Evolutionary conservation across 805 yeast species (phyloP).

Genomic region (Candida insectalens): DNA sequence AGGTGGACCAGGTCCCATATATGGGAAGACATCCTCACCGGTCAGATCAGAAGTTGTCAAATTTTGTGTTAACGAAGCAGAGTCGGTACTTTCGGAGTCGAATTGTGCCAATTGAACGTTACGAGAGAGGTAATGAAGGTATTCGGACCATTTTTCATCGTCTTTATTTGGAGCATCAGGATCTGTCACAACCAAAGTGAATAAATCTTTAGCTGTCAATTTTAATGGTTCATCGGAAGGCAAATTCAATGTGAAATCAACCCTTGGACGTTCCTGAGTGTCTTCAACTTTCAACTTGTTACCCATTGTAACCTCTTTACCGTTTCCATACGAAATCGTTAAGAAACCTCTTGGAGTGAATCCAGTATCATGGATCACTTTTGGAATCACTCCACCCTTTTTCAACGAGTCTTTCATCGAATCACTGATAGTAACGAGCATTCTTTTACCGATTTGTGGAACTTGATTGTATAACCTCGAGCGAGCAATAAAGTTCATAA

Average conservation of each 20-base stretch:
- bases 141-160: slow-evolving; percentile 86
- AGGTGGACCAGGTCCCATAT: slow-evolving; percentile 89
- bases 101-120: slow-evolving; percentile 39
- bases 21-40: slow-evolving; percentile 41
- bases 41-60: slow-evolving; percentile 27
- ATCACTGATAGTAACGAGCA: slow-evolving; percentile 45
- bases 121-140: slow-evolving; percentile 60
- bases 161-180: slow-evolving; percentile 88
- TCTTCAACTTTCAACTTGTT: slow-evolving; percentile 55
- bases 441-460: no score
- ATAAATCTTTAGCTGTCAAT: slow-evolving; percentile 38
- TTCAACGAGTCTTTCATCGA: slow-evolving; percentile 40
- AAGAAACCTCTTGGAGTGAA: slow-evolving; percentile 42
- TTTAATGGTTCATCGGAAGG: slow-evolving; percentile 25
- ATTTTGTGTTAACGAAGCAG: slow-evolving; percentile 13
- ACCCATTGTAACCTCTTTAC: slow-evolving; percentile 66
- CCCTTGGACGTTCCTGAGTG: slow-evolving; percentile 57
- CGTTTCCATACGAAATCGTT: slow-evolving; percentile 44
- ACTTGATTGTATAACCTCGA: slow-evolving; percentile 11
- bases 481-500: no score
- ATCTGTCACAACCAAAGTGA: slow-evolving; percentile 75
- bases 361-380: slow-evolving; percentile 33
- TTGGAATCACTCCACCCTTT: slow-evolving; percentile 43
- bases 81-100: slow-evolving; percentile 22
- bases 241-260: slow-evolving; percentile 49